phyloP scores from a whole-genome alignment of 495 filamentous ascomycete species.

The Xylaria flabelliformis region DNA sequence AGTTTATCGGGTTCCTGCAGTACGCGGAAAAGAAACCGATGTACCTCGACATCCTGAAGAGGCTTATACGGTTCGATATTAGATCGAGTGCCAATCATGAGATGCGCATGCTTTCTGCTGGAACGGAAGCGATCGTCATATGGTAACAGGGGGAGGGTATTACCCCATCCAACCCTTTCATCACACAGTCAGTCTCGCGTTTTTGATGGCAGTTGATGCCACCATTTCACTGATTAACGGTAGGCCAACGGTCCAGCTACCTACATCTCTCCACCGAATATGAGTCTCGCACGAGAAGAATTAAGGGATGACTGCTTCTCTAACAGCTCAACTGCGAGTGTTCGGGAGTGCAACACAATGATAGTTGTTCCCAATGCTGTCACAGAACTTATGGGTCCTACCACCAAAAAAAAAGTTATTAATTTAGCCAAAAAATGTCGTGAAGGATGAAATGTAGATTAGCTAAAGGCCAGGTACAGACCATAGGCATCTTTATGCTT shows the following conservation, averaged over 20 bases:
- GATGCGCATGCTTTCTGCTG: conserved; percentile 43
- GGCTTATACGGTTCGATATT: conserved; percentile 35
- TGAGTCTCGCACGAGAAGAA: conserved; percentile 45
- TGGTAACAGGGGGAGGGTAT: conserved; percentile 38
- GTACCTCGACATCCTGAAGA: conserved; percentile 47
- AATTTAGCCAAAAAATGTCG: not conserved
- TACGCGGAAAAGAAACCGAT: conserved; percentile 46
- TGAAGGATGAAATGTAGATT: not conserved
- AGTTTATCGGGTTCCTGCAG: conserved; percentile 43
- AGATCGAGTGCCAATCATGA: conserved; percentile 3
- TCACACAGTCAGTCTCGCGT: not conserved
- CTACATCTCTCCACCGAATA: conserved; percentile 10
- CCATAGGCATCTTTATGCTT: conserved; percentile 55
- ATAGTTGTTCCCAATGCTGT: conserved; percentile 51
- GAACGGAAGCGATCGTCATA: conserved; percentile 44
- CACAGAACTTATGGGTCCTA: conserved; percentile 56
- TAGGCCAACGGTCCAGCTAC: not conserved
- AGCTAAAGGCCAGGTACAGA: not conserved
- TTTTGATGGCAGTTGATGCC: not conserved
- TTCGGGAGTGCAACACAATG: conserved; percentile 50
- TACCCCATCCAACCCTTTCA: conserved; percentile 38
- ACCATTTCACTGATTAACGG: not conserved
- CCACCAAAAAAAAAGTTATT: conserved; percentile 16
- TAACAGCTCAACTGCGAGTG: conserved; percentile 48
- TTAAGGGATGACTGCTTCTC: conserved; percentile 50